These are phyloP conservation scores for Fraxinus nigra DNA, from an alignment of 305 asterid species.

Conservation along the genomic window DNA sequence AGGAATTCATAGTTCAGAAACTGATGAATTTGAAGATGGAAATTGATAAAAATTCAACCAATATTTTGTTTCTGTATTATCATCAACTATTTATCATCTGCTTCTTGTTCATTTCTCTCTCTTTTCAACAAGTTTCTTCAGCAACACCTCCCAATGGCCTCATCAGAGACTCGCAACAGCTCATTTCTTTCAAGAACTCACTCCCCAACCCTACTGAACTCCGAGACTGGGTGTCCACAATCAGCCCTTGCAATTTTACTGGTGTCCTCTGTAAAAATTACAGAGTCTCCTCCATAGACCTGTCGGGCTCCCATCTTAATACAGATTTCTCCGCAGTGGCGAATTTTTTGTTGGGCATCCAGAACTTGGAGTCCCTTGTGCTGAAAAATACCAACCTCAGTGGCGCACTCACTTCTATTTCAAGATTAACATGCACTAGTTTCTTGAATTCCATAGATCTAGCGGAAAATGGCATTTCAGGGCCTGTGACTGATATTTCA, in stretches of 20 bases:
- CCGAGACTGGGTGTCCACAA: constrained; percentile 34
- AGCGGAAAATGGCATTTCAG: constrained; percentile 63
- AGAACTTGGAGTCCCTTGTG: constrained; percentile 42
- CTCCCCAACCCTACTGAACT: constrained; percentile 29
- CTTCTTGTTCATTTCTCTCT: constrained; percentile 16
- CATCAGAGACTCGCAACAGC: constrained; percentile 35
- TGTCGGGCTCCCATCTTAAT: constrained; percentile 26
- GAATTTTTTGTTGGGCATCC: constrained; percentile 27
- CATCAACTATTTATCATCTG: constrained; percentile 12
- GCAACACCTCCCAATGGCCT: constrained; percentile 31
- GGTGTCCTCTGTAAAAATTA: constrained; percentile 44
- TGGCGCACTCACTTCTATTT: constrained; percentile 31
- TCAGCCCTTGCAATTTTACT: constrained; percentile 35
- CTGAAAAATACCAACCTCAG: constrained; percentile 35
- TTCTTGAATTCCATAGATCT: constrained; percentile 37
- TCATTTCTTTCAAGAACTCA: constrained; percentile 37
- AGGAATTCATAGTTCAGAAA: constrained; percentile 10
- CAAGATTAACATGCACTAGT: constrained; percentile 37
- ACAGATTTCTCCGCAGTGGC: constrained; percentile 34
- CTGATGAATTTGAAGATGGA: constrained; percentile 38
- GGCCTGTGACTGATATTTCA: constrained; percentile 57
- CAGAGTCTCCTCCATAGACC: constrained; percentile 40
- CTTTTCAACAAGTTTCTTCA: constrained; percentile 6
- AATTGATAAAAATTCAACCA: constrained; percentile 25
- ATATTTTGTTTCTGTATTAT: constrained; percentile 24